Evolutionary conservation across 2,329 filamentous ascomycete species (phyloP), one percentile per base, ranked within the genome.

Genomic region (Trichoderma aggressivum): DNA sequence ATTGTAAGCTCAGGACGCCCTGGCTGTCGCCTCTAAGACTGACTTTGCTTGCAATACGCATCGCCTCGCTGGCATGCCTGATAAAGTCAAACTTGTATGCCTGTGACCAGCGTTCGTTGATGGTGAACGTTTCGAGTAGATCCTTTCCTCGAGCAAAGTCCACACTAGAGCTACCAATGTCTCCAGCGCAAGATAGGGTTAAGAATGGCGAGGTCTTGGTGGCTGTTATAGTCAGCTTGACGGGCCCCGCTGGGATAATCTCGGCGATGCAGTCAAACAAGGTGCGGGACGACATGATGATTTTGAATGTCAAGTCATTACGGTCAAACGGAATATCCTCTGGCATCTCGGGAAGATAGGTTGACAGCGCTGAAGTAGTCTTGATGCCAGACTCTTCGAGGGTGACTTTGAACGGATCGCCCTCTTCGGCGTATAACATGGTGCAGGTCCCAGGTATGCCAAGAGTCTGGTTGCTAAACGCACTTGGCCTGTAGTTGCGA

Each of bases 1-100:
- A 98, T 78, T 99, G 96, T 79, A 98, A 83, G 81, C 93, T 98
- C 74, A 99, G 81, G 34, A 99, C 95, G 0, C 96, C 95, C 79
- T 97, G 93, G 2, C 88, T 86, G 80, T 99, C 96, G 0, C 94
- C 91, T 18, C 96, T 87, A 73, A 99, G 87, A 78, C 94, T 97
- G 71, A 98, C 94, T 81, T 98, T 99, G 77, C 88, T 94, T 5
- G 94, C 94, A 47, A 94, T 89, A 59, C 91, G 90, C 95, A 99
- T 98, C n/a, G 96, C 95, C 74, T 95, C 91, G 59, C 90, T 90
- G 0, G 95, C 94, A 74, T 92, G 92, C 80, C 93, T 94, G 78
- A 99, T 86, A 66, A 97, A 88, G 69, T 91, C 88, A 78, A 98
- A 98, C 75, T 93, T 94, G 84, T 97, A 99, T 62, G 88, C 90